Evolutionary conservation across 208 protist genomes (phyloP), one percentile per base, ranked within the genome.

Genomic region (Leishmania mexicana): DNA sequence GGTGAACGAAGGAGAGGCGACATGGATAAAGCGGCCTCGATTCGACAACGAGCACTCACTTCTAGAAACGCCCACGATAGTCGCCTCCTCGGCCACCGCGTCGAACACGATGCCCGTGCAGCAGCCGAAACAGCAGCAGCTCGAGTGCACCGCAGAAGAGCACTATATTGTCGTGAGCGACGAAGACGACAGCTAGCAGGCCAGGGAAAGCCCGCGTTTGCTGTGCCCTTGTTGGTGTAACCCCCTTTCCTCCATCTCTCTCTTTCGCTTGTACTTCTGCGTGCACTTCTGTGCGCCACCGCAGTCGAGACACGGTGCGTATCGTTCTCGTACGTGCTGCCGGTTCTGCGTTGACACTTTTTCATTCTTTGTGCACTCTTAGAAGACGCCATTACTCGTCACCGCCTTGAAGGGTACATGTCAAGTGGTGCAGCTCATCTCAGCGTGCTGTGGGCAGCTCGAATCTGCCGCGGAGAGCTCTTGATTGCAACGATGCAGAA

Each of bases 91-190:
- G 40, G 7, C 17, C 31, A 47, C 51, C 11, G 72, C 49, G 28
- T 54, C 72, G 17, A 60, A 11, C 2, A 3, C 51, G 51, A 35
- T 62, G 72, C 51, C 51, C 15, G 31, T 3, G 70, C 17, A 74
- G 53, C n/a, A 28, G 31, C 17, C 31, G 13, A 17, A 21, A 68
- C 31, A 7, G 24, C 49, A 7, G 35, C 35, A 47, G 35, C 0
- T 19, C 7, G 3, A 38, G 24, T 53, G 60, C 3, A 79, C 51
- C 0, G 38, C 60, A 4, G 70, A 60, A 35, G 82, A 85, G 8
- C 21, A 79, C 17, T 74, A 65, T 19, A n/a, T 82, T 19, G 73
- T 79, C 7, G 21, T 81, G 40, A 85, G 82, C 76, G 81, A 80
- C 42, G 68, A 80, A 13, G 82, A 85, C 19, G 72, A 78, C 3